phyloP scores from a whole-genome alignment of 768 basidiomycete species.

The Daedalea quercina region DNA sequence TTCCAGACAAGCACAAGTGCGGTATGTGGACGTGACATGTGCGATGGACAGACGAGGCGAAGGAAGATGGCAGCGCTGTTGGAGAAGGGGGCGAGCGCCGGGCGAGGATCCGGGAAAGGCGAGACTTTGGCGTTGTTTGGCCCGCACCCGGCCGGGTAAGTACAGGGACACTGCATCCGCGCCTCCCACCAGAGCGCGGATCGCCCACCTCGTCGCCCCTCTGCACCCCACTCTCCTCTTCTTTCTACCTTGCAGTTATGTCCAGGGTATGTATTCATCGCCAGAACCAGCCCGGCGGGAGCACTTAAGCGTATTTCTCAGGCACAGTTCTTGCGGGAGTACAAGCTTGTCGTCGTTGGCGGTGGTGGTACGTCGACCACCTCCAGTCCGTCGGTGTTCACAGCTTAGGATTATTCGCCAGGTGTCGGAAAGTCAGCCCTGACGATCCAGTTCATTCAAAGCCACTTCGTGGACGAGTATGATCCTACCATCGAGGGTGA shows the following conservation, averaged over 20 bases:
- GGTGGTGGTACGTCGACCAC: constrained; percentile 70
- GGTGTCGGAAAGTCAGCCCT: constrained; percentile 84
- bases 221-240: constrained; percentile 5
- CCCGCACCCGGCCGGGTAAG: not conserved
- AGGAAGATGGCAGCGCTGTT: not conserved
- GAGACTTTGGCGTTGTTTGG: not conserved
- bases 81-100: not conserved
- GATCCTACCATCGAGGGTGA: constrained; percentile 94
- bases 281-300: too few relatives aligned
- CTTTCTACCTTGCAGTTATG: constrained; percentile 16
- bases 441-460: constrained; percentile 98
- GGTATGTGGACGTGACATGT: too few relatives aligned
- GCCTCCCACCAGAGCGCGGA: not conserved
- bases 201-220: constrained; percentile 1
- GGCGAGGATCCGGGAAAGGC: not conserved
- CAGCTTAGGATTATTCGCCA: constrained; percentile 12
- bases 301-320: constrained; percentile 18
- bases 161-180: not conserved
- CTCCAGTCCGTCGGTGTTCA: not conserved
- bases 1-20: too few relatives aligned
- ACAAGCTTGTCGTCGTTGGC: constrained; percentile 97
- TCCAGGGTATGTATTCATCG: constrained; percentile 25
- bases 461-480: constrained; percentile 87
- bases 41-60: too few relatives aligned
- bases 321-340: constrained; percentile 91